Base-by-base conservation (phyloP, 1,284 basidiomycete species). In the Marasmius fiardii region DNA sequence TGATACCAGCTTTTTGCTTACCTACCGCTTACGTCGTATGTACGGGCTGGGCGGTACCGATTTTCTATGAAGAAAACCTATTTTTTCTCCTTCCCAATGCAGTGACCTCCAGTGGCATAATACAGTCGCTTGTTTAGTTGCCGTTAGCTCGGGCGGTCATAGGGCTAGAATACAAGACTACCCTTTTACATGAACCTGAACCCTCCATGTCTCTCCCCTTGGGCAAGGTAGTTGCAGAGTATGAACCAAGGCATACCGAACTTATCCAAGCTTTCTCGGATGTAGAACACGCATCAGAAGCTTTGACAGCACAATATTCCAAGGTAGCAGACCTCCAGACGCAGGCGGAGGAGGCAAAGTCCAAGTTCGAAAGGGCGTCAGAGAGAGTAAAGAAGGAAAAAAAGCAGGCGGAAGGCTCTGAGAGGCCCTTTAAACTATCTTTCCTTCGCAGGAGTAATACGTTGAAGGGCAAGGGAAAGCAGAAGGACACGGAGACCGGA, bases 201-300 rank as follows among this genome's bases (percentile, higher is more conserved):
- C 35, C 51, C 16, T 49, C 54, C 53, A 58, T 58, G 57, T 58
- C 57, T 20, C 35, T 44, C 14, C 48, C 53, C 41, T 54, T 58
- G 20, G 39, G 41, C 49, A 53, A 58, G 39, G 57, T 51, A 44
- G 44, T 58, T 39, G 53, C 53, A 41, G 53, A 58, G 52, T 44
- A 54, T 34, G 43, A 44, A 21, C 31, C 49, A 39, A 52, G 45
- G 47, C 57, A 58, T 50, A 52, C 44, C 8, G 43, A 58, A 48
- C 53, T 58, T 44, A 33, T 55, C 21, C 33, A 45, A 18, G 51
- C 51, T 7, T 23, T 58, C 50, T 26, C 33, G 3, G 35, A 53
- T 16, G 41, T 58, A 35, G 57, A 58, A 24, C n/a, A 26, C 28
- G 44, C 53, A n/a, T 53, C 57, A 18, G 50, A 44, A 7, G 35